These are phyloP conservation scores for Aspergillus bridgeri DNA, from an alignment of 495 filamentous ascomycete genomes.

Conservation along the genomic window DNA sequence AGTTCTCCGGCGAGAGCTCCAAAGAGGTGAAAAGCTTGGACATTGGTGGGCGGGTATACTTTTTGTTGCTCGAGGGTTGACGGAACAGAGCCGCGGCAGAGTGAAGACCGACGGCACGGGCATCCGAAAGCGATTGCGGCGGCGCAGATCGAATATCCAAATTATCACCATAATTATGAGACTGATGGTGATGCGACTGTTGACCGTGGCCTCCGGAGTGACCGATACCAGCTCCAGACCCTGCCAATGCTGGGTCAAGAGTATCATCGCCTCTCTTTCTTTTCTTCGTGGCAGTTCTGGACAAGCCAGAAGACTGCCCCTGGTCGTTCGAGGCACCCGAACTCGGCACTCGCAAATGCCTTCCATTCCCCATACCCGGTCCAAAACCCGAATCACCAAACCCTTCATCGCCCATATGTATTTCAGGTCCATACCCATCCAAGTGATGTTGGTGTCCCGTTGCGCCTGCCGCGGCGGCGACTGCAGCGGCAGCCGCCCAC, in stretches of 20 bases:
- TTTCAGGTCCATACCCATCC: slow-evolving; percentile 38
- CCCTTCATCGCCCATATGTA: slow-evolving; percentile 42
- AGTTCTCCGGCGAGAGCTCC: slow-evolving; percentile 55
- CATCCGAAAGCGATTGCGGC: slow-evolving; percentile 41
- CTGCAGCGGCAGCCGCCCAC: slow-evolving; percentile 38
- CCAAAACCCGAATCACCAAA: slow-evolving; percentile 40
- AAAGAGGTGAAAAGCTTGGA: slow-evolving; percentile 58
- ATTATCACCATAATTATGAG: slow-evolving; percentile 32
- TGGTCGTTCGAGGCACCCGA: slow-evolving; percentile 54
- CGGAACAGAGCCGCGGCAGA: slow-evolving; percentile 59
- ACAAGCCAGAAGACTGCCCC: slow-evolving; percentile 72
- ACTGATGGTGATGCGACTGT: slow-evolving; percentile 21
- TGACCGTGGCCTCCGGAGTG: slow-evolving; percentile 24
- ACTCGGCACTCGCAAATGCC: slow-evolving; percentile 22
- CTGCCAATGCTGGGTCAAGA: slow-evolving; percentile 43
- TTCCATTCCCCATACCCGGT: slow-evolving; percentile 26
- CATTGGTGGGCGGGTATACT: slow-evolving; percentile 60
- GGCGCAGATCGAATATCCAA: slow-evolving; percentile 37
- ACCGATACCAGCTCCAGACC: slow-evolving; percentile 19
- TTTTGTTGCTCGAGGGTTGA: slow-evolving; percentile 50
- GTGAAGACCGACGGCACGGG: slow-evolving; percentile 51
- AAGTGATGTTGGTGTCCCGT: slow-evolving; percentile 39
- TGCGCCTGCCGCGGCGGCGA: slow-evolving; percentile 36
- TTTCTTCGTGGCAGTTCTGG: slow-evolving; percentile 41
- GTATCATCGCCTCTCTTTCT: slow-evolving; percentile 44